phyloP scores from a whole-genome alignment of 495 filamentous ascomycete genomes.

The Lophium mytilinum region DNA sequence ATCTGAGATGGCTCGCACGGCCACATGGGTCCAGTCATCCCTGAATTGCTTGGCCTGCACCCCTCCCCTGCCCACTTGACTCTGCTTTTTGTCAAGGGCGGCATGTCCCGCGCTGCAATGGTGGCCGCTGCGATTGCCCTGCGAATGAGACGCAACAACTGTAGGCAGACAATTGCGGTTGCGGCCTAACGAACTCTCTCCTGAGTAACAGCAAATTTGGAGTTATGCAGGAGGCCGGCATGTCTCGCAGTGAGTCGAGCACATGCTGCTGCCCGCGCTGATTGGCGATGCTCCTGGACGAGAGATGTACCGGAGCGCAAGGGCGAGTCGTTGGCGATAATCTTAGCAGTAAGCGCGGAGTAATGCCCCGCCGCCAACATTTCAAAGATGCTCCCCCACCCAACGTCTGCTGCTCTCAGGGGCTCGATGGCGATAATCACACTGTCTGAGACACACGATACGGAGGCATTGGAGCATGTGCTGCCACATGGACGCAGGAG shows the following conservation, averaged over 20 bases:
- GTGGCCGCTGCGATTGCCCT: too few species aligned
- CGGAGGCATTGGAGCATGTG: constrained; percentile 15
- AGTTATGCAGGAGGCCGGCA: constrained; percentile 13
- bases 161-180: too few species aligned
- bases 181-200: too few species aligned
- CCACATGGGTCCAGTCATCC: constrained; percentile 10
- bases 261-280: neutral
- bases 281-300: constrained; percentile 16
- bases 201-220: constrained; percentile 6
- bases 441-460: constrained; percentile 19
- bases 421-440: constrained; percentile 15
- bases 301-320: constrained; percentile 21
- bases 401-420: constrained; percentile 12
- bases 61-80: neutral
- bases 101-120: neutral
- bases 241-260: constrained; percentile 21
- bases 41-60: neutral
- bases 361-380: constrained; percentile 11
- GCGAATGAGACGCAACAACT: too few species aligned
- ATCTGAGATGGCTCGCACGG: constrained; percentile 21
- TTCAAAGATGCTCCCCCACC: constrained; percentile 6
- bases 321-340: constrained; percentile 8
- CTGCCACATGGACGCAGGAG: constrained; percentile 12
- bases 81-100: neutral
- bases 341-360: constrained; percentile 26